A percentile compares a stretch with the other conserved stretches of the same genome.
Evolutionary conservation across 1,284 basidiomycete species (phyloP).

Genomic region (Leccinum griseonigrum): DNA sequence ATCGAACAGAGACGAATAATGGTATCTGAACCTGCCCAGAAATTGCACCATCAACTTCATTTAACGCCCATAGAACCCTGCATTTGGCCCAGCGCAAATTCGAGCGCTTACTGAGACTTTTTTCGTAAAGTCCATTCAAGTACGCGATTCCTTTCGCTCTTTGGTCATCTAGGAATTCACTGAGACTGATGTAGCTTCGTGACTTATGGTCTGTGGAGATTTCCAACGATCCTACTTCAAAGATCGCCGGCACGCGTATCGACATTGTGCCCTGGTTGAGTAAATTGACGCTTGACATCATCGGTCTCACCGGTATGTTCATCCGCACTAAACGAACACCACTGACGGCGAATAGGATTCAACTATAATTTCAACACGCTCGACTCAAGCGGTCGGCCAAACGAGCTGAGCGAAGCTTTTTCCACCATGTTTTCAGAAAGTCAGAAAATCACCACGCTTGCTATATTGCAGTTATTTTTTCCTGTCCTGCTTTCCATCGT

Average conservation of each 20-base stretch:
- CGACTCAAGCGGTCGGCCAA: conserved; percentile 33
- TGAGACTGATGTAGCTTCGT: conserved; percentile 37
- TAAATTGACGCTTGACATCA: conserved; percentile 63
- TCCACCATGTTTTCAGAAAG: conserved; percentile 38
- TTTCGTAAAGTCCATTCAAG: conserved; percentile 49
- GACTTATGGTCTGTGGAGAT: conserved; percentile 42
- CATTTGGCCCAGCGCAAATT: conserved; percentile 52
- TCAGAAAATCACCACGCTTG: conserved; percentile 24
- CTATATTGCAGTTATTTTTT: conserved; percentile 36
- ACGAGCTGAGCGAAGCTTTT: conserved; percentile 51
- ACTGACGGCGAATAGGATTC: conserved; percentile 44
- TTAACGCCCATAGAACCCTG: conserved; percentile 41
- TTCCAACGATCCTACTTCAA: conserved; percentile 22
- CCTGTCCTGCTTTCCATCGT: conserved; percentile 44
- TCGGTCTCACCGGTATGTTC: conserved; percentile 46
- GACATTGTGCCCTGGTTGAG: conserved; percentile 58
- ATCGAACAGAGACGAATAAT: conserved; percentile 21
- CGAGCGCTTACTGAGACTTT: conserved; percentile 55
- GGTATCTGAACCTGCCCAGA: conserved; percentile 5
- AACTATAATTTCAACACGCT: conserved; percentile 63
- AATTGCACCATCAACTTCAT: background rate
- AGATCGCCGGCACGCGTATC: conserved; percentile 22
- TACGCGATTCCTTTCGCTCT: conserved; percentile 17
- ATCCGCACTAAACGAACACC: background rate
- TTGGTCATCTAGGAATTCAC: background rate